A percentile compares a stretch with the other conserved stretches of the same genome.
phyloP scores from a whole-genome alignment of 305 asterid genomes.

The Fraxinus sp. region DNA sequence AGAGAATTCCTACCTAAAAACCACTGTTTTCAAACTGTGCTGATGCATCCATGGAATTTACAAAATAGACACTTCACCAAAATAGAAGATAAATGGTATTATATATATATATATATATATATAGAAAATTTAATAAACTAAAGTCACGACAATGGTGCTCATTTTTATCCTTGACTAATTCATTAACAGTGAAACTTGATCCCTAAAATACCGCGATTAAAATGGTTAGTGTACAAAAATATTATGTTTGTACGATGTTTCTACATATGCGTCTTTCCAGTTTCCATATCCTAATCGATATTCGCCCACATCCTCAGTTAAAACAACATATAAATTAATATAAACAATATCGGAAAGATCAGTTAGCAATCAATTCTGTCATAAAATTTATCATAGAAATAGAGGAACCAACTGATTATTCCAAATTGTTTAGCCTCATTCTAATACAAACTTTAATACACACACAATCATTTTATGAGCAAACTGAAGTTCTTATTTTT shows the following conservation, averaged over 20 bases:
- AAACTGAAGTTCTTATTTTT: not conserved
- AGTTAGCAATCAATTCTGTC: not conserved
- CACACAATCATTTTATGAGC: not conserved
- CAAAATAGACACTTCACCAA: slow-evolving; percentile 4
- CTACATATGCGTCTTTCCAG: not conserved
- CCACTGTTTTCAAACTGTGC: not conserved
- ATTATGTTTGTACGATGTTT: not conserved
- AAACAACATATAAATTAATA: not conserved
- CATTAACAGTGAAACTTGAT: not conserved
- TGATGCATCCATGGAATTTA: not conserved
- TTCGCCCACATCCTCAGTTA: not conserved
- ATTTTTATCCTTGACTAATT: not conserved
- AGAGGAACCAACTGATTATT: not conserved
- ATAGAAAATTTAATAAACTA: not conserved
- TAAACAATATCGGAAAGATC: not conserved
- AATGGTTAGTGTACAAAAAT: not conserved
- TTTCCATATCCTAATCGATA: not conserved
- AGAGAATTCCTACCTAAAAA: not conserved
- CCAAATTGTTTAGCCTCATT: not conserved
- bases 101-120: too few relatives aligned
- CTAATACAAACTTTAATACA: not conserved
- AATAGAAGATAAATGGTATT: not conserved
- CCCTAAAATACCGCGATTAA: not conserved
- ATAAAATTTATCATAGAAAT: not conserved
- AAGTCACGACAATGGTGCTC: not conserved